These are phyloP conservation scores for Dryas drummondii DNA, from an alignment of 306 rosid species.

Conservation along the genomic window DNA sequence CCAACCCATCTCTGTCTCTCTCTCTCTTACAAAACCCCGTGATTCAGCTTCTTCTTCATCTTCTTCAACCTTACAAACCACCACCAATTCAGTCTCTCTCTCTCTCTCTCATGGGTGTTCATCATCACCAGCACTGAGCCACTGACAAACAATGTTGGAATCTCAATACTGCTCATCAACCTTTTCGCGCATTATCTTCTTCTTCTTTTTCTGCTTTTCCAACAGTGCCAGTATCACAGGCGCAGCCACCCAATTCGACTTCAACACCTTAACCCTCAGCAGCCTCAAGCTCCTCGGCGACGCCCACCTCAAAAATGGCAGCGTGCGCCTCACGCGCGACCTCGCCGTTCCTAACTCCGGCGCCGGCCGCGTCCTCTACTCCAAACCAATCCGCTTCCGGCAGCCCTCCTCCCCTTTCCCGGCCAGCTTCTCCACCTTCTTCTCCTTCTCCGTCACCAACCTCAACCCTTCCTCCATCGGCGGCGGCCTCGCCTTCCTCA, in stretches of 20 bases:
- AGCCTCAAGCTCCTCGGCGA: conserved; percentile 85
- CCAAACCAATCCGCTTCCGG: conserved; percentile 67
- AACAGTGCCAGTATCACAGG: background rate
- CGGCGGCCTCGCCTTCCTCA: conserved; percentile 82
- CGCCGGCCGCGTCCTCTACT: conserved; percentile 73
- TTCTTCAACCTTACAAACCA: background rate
- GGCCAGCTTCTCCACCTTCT: conserved; percentile 79
- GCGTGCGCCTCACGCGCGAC: conserved; percentile 86
- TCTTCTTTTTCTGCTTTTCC: conserved; percentile 9
- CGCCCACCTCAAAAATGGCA: conserved; percentile 83
- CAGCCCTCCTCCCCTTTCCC: conserved; percentile 40
- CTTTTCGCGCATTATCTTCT: background rate
- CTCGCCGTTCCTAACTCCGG: conserved; percentile 86
- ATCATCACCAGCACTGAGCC: background rate
- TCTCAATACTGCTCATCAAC: background rate
- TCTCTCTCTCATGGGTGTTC: background rate
- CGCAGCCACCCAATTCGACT: conserved; percentile 70
- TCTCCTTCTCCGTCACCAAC: conserved; percentile 72
- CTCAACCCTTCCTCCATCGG: conserved; percentile 92
- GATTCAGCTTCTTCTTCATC: conserved; percentile 23
- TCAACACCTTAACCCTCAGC: conserved; percentile 63
- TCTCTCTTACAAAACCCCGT: conserved; percentile 31
- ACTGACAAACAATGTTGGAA: conserved; percentile 47
- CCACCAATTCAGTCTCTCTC: no score
- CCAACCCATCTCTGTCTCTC: conserved; percentile 15